phyloP scores from a whole-genome alignment of 805 yeast genomes.

The Lachancea thermotolerans region DNA sequence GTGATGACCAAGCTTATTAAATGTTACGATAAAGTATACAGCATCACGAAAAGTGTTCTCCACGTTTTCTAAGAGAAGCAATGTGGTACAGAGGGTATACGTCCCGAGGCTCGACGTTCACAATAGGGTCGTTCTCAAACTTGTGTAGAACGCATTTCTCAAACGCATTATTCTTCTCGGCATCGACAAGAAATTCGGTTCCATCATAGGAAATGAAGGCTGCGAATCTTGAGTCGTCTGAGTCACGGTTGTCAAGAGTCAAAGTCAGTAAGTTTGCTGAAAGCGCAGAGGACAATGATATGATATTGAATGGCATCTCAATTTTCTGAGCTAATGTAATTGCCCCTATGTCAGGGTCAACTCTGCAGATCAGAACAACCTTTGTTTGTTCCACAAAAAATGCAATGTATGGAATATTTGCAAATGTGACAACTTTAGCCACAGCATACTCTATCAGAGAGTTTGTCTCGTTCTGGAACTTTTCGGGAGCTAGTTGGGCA shows the following conservation, averaged over 20 bases:
- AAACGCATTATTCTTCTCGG: constrained; percentile 14
- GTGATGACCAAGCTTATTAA: no score
- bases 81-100: constrained; percentile 45
- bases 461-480: constrained; percentile 49
- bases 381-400: constrained; percentile 49
- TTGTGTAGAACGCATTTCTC: constrained; percentile 18
- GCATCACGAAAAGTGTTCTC: constrained; percentile 37
- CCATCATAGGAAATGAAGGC: constrained; percentile 19
- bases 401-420: constrained; percentile 31
- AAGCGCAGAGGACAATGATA: constrained; percentile 29
- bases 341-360: constrained; percentile 17
- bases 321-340: constrained; percentile 24
- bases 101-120: constrained; percentile 33
- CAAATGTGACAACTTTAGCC: constrained; percentile 36
- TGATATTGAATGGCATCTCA: constrained; percentile 27
- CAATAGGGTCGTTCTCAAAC: constrained; percentile 28
- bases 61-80: constrained; percentile 50
- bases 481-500: constrained; percentile 54
- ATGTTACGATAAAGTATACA: background rate
- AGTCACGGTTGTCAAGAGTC: constrained; percentile 30
- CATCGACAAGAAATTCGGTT: constrained; percentile 20
- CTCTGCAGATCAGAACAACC: constrained; percentile 32
- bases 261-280: constrained; percentile 30
- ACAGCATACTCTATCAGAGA: constrained; percentile 48
- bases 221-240: constrained; percentile 13